Evolutionary conservation across 352 stramenopile genomes (phyloP).

Genomic region (Pythium angustatum): DNA sequence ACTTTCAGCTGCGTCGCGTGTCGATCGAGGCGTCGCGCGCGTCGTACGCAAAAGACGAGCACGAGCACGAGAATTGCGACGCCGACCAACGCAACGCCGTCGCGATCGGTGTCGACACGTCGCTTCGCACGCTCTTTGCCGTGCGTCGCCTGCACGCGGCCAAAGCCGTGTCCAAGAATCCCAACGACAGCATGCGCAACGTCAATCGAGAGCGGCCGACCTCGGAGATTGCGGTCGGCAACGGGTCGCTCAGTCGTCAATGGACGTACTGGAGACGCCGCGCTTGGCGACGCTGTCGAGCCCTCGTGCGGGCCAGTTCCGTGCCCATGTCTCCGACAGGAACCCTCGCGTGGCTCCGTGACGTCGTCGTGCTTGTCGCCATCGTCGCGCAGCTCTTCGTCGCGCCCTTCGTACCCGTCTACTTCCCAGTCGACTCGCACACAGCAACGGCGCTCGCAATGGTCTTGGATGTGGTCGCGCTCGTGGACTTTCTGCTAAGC

Average conservation of each 20-base stretch:
- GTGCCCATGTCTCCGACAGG: slow-evolving; percentile 17
- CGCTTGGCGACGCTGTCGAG: neutral
- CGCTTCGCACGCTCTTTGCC: slow-evolving; percentile 17
- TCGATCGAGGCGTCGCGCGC: slow-evolving; percentile 11
- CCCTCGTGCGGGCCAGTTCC: neutral
- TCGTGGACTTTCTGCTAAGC: slow-evolving; percentile 17
- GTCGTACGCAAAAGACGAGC: slow-evolving; percentile 12
- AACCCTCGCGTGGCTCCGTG: neutral
- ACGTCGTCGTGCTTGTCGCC: neutral
- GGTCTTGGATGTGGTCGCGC: slow-evolving; percentile 11
- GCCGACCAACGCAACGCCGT: neutral
- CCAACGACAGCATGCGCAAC: slow-evolving; percentile 14
- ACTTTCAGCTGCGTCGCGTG: slow-evolving; percentile 28
- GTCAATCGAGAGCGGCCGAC: neutral
- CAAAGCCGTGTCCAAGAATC: slow-evolving; percentile 6
- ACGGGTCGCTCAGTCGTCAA: neutral
- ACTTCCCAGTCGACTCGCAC: slow-evolving; percentile 8
- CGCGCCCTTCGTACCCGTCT: slow-evolving; percentile 18
- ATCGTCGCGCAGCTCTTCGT: slow-evolving; percentile 22
- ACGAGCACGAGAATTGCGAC: neutral
- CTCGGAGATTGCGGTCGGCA: neutral
- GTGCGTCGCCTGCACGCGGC: slow-evolving; percentile 9
- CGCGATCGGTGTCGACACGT: slow-evolving; percentile 4
- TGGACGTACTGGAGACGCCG: neutral
- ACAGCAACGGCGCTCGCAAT: neutral